Evolutionary conservation across 306 rosid genomes (phyloP).

Genomic region (Argentina anserina): DNA sequence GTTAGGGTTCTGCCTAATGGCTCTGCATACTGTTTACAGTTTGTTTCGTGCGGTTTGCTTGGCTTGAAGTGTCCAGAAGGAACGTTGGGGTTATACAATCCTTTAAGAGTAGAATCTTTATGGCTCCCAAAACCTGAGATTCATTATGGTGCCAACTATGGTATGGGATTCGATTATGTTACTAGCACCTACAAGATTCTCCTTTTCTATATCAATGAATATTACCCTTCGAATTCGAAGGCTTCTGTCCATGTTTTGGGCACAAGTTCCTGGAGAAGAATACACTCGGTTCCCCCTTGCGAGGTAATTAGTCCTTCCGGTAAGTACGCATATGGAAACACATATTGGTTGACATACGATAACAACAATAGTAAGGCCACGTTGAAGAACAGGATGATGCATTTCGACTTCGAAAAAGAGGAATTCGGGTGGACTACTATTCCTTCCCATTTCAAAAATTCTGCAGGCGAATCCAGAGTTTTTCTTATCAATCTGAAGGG

Average conservation of each 20-base stretch:
- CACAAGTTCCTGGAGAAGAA: neutral
- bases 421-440: neutral
- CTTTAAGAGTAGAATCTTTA: neutral
- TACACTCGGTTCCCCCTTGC: neutral
- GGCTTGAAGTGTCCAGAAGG: neutral
- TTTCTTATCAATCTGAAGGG: neutral
- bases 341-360: neutral
- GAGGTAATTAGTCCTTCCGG: no score
- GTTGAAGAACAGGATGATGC: neutral
- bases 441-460: neutral
- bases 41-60: neutral
- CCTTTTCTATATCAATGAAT: neutral
- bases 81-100: neutral
- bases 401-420: neutral
- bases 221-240: neutral
- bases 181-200: neutral
- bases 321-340: neutral
- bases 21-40: neutral
- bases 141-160: neutral
- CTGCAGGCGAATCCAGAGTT: neutral
- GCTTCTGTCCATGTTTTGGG: neutral
- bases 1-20: neutral
- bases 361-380: no score
- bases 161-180: neutral
- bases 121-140: no score